Percentiles rank a stretch among this genome's conserved stretches.
Conservation (phyloP, 306 rosid species). For the Prunus mume region DNA sequence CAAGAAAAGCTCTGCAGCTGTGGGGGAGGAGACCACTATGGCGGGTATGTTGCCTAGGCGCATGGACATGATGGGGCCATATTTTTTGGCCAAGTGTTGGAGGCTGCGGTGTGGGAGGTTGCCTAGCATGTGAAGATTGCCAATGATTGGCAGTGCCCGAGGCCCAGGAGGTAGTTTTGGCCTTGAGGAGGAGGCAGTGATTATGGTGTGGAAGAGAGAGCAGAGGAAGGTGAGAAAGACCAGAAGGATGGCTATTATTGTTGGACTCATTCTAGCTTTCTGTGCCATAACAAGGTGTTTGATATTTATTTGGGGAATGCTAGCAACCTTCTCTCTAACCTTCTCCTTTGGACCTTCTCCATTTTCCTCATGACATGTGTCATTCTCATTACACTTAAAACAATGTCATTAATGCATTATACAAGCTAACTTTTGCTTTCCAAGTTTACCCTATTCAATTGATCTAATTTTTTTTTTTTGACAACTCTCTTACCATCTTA, state of each 20-base stretch:
- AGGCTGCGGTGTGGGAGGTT: constrained; percentile 23
- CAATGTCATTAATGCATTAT: too few species aligned
- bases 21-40: constrained; percentile 23
- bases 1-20: constrained; percentile 10
- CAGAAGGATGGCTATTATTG: background rate
- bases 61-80: constrained; percentile 49
- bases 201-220: background rate
- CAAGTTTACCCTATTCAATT: too few species aligned
- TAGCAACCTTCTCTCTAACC: too few species aligned
- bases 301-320: too few species aligned
- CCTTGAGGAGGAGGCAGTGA: background rate
- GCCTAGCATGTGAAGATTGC: constrained; percentile 13
- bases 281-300: too few species aligned
- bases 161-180: constrained; percentile 10
- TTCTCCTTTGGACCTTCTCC: too few species aligned
- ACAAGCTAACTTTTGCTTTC: too few species aligned
- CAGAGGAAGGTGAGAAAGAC: background rate
- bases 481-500: too few species aligned
- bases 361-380: too few species aligned
- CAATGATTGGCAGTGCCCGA: background rate
- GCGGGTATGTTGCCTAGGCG: constrained; percentile 36
- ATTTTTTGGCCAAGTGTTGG: constrained; percentile 32
- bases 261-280: background rate
- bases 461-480: too few species aligned
- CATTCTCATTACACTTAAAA: too few species aligned